A percentile compares a stretch with the other conserved stretches of the same genome.
Conservation (phyloP, 2,329 filamentous ascomycete species). For the Biscogniauxia marginata region DNA sequence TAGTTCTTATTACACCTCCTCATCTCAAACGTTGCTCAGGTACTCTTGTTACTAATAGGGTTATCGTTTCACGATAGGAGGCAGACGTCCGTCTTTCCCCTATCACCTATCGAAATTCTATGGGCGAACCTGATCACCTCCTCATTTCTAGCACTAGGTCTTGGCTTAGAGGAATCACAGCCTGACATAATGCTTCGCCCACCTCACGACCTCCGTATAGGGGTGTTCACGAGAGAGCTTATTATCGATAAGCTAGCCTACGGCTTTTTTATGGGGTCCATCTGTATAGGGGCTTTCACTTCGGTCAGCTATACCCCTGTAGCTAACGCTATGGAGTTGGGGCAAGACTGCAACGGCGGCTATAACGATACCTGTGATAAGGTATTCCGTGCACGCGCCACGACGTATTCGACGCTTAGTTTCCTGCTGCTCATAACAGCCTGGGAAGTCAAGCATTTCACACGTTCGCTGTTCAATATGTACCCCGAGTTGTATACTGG, state of each 20-base stretch:
- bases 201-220: conserved; percentile 58
- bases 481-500: conserved; percentile 50
- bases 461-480: conserved; percentile 68
- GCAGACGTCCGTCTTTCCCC: conserved; percentile 63
- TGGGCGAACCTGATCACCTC: conserved; percentile 77
- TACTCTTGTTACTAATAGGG: conserved; percentile 65
- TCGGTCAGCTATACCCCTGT: conserved; percentile 50
- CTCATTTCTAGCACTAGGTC: conserved; percentile 67
- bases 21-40: conserved; percentile 69
- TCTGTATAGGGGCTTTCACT: conserved; percentile 62
- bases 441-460: conserved; percentile 73
- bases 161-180: conserved; percentile 68
- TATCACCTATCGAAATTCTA: conserved; percentile 71
- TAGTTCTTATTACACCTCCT: conserved; percentile 64
- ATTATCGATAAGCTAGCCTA: conserved; percentile 67
- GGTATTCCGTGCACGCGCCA: conserved; percentile 64
- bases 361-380: conserved; percentile 50
- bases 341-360: conserved; percentile 57
- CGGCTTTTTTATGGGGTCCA: conserved; percentile 60
- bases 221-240: conserved; percentile 64
- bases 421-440: conserved; percentile 68
- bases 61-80: conserved; percentile 64
- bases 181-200: conserved; percentile 66
- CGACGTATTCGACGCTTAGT: conserved; percentile 67
- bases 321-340: conserved; percentile 35